Evolutionary conservation across 352 stramenopile species (phyloP).

Genomic region (Aphanomyces cochlioides): DNA sequence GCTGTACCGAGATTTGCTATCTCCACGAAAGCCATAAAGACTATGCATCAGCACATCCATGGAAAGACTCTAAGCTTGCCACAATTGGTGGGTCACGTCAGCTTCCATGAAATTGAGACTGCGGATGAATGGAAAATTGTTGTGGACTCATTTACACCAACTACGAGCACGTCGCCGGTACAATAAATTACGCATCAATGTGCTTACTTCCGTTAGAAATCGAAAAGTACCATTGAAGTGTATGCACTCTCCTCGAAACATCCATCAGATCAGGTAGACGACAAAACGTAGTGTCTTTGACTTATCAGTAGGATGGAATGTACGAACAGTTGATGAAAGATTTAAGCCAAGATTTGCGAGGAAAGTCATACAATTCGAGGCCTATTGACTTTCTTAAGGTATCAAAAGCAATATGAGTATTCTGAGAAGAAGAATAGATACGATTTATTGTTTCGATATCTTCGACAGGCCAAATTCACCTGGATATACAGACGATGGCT

Average conservation of each 20-base stretch:
- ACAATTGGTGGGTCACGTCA: slow-evolving; percentile 1
- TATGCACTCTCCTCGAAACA: no score
- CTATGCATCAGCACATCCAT: background rate
- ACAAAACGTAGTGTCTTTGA: no score
- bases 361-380: background rate
- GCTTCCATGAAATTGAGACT: background rate
- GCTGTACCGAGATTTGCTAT: background rate
- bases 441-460: slow-evolving; percentile 1
- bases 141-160: background rate
- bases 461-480: background rate
- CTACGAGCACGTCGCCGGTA: no score
- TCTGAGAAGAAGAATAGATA: background rate
- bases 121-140: background rate
- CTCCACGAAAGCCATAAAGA: background rate
- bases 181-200: no score
- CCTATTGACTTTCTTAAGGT: background rate
- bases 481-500: background rate
- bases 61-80: no score
- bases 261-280: no score
- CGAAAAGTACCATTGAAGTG: no score
- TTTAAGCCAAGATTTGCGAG: no score
- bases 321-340: no score
- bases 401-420: background rate
- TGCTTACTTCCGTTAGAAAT: no score
- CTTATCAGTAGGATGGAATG: no score